Base-by-base conservation (phyloP, 768 basidiomycete species). In the Rhodotorula graminis region DNA sequence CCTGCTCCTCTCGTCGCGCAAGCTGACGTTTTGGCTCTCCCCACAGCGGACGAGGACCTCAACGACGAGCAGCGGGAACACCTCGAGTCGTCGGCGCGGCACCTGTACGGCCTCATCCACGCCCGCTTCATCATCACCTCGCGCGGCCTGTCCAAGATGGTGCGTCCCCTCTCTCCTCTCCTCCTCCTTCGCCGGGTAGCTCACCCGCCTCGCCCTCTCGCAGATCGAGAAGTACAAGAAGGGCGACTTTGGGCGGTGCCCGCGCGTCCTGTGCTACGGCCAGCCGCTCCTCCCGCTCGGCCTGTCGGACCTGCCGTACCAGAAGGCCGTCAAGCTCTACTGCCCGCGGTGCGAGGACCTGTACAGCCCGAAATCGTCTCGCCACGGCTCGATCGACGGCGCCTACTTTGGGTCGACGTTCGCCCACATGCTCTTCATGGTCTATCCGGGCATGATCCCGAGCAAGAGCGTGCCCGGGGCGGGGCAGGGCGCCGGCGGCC, bases 341-440 rank as follows among this genome's bases (percentile, higher is more conserved):
- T 99, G 96, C 80, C 94, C 93, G 3, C 89, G 93, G 50, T 99
- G 96, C 82, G 95, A 99, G 82, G 96, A 99, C 82, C 89, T 99
- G 77, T 99, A 98, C 82, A 92, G 91, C 0, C 96, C 96, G 50
- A 99, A 99, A 81, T 93, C 91, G 2, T 93, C 93, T 11, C 87
- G 95, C 42, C 96, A 99, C 81, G 95, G 95, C 61, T 90, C 90
- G 50, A 97, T 99, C 80, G 96, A 99, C 80, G 95, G 96, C 42
- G 96, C 96, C 3, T 99, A 95, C 82, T 99, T 99, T 77, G 96
- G 96, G 71, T 95, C 93, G 0, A 96, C 94, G 1, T 97, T 98
- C 84, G 93, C 94, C 0, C 95, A 97, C 80, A 88, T 99, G 66
- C 84, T 97, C 61, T 96, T 94, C 84, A 92, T 98, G 84, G 93